These are phyloP conservation scores for Coniochaeta sp. DNA, from an alignment of 2,329 filamentous ascomycete species.

Conservation along the genomic window DNA sequence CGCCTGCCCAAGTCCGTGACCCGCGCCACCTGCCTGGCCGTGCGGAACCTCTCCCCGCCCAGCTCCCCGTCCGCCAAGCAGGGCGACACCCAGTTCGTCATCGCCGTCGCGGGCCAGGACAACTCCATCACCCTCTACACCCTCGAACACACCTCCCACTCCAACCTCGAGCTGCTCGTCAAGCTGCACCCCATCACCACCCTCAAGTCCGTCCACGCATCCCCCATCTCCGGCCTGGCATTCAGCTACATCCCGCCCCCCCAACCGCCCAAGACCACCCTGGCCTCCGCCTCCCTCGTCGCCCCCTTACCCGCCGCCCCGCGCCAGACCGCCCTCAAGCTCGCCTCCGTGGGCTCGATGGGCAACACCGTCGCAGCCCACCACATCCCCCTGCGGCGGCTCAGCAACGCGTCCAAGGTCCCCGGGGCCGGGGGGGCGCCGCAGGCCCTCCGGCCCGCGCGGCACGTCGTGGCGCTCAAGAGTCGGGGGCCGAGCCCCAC, in stretches of 20 bases:
- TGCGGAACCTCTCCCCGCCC: slow-evolving; percentile 58
- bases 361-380: slow-evolving; percentile 75
- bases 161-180: slow-evolving; percentile 39
- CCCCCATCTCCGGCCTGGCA: slow-evolving; percentile 50
- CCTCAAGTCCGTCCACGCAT: slow-evolving; percentile 46
- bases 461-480: slow-evolving; percentile 62
- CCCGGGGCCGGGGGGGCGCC: slow-evolving; percentile 27
- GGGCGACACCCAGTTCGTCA: slow-evolving; percentile 66
- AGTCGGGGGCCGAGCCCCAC: slow-evolving; percentile 43
- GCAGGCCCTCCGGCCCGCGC: slow-evolving; percentile 46
- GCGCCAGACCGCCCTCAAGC: slow-evolving; percentile 45
- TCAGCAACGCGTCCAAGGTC: slow-evolving; percentile 25
- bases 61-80: slow-evolving; percentile 41
- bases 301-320: slow-evolving; percentile 16
- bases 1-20: slow-evolving; percentile 62
- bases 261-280: slow-evolving; percentile 35
- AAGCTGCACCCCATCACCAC: slow-evolving; percentile 46
- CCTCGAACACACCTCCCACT: slow-evolving; percentile 55
- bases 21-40: slow-evolving; percentile 71
- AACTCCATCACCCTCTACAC: slow-evolving; percentile 72
- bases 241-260: slow-evolving; percentile 52
- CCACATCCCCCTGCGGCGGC: slow-evolving; percentile 59
- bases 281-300: slow-evolving; percentile 39
- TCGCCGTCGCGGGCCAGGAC: slow-evolving; percentile 76
- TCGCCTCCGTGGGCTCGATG: slow-evolving; percentile 70